Percentiles rank a stretch among this genome's conserved stretches.
These are phyloP conservation scores for Colletotrichum liriopes DNA, from an alignment of 2,329 filamentous ascomycete genomes.

Conservation along the genomic window DNA sequence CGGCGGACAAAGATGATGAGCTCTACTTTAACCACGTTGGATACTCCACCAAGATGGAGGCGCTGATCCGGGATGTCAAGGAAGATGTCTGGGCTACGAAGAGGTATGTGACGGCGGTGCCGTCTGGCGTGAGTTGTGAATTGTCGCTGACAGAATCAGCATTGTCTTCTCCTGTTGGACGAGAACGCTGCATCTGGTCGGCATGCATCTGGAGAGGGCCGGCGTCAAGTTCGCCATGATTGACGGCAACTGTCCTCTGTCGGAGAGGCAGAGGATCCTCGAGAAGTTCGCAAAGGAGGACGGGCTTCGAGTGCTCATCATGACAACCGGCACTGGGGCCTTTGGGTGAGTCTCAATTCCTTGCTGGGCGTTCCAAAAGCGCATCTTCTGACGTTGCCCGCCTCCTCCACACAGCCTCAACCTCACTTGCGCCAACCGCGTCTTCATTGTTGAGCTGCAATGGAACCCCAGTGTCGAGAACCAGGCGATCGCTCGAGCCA, in stretches of 20 bases:
- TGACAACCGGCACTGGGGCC: constrained; percentile 68
- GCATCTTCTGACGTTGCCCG: neutral
- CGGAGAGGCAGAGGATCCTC: constrained; percentile 56
- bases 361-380: neutral
- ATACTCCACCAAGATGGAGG: constrained; percentile 53
- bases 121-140: constrained; percentile 12
- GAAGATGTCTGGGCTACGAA: constrained; percentile 46
- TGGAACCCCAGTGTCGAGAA: constrained; percentile 70
- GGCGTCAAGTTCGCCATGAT: constrained; percentile 56
- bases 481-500: constrained; percentile 65
- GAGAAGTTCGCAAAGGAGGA: constrained; percentile 53
- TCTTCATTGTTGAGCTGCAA: constrained; percentile 68
- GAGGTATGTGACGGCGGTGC: constrained; percentile 44
- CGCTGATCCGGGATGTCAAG: constrained; percentile 51
- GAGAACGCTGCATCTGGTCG: constrained; percentile 57
- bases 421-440: constrained; percentile 62
- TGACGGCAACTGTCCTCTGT: constrained; percentile 59
- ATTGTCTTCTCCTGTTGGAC: constrained; percentile 66
- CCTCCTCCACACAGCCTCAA: constrained; percentile 55
- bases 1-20: constrained; percentile 36
- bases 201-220: constrained; percentile 47
- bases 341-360: constrained; percentile 57
- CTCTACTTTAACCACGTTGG: constrained; percentile 50
- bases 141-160: constrained; percentile 45
- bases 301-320: constrained; percentile 59